Evolutionary conservation across 1,284 basidiomycete species (phyloP), one percentile per base, ranked within the genome.

Genomic region (Ceratobasidium sp.): DNA sequence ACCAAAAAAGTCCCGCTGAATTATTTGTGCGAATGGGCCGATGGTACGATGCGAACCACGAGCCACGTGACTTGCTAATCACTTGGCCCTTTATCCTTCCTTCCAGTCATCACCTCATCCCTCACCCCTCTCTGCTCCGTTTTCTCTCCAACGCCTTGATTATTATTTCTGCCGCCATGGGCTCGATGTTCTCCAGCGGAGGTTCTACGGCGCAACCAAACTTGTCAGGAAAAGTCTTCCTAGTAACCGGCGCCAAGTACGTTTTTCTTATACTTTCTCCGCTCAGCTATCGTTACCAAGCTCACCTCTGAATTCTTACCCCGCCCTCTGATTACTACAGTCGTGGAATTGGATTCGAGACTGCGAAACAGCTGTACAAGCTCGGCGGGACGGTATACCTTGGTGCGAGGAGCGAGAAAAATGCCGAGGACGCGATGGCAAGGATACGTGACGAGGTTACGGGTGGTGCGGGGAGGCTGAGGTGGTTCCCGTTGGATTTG

Each of bases 401-500:
- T 46, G 87, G 84, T 3, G 84, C 86, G 6, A 86, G 88, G 18
- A 84, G 82, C 64, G 85, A 88, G 78, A 81, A 83, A 18, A 86
- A 84, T 51, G 88, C 86, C 3, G 83, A 82, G 20, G 85, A 83
- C 0, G 87, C 88, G 5, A 85, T 88, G 20, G 83, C 82, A n/a
- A 81, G 82, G 15, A 82, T 88, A 23, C 80, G 85, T 55, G 81
- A 81, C 6, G 85, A 86, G 61, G 85, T 85, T 0, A 84, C 80
- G 7, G 82, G 84, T 0, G 86, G 73, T 1, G 83, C 84, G n/a
- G 87, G 89, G 4, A 80, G 87, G 67, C 82, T 91, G 18, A 79
- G 86, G 2, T 89, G 86, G 84, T 82, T 89, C 13, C 81, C 86
- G 20, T 84, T 90, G 13, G 89, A 91, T 80, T 83, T 91, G 61